Conservation (phyloP, 2,329 filamentous ascomycete species). For the Alternaria burnsii region DNA sequence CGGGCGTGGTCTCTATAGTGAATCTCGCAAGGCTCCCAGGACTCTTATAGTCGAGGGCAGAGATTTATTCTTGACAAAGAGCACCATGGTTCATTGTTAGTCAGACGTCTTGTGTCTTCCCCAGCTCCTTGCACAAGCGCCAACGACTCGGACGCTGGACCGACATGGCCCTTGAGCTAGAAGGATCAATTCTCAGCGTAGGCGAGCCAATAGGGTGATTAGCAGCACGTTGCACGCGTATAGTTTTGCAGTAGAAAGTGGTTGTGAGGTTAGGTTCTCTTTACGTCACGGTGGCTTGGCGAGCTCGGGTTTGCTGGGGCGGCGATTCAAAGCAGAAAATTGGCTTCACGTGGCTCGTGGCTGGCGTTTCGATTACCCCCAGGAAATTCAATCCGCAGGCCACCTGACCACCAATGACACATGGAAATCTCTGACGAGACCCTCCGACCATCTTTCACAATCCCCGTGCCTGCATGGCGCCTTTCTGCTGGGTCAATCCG, state of each 20-base stretch:
- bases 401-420: conserved; percentile 36
- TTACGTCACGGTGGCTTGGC: conserved; percentile 37
- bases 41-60: conserved; percentile 44
- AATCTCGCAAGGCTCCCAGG: conserved; percentile 13
- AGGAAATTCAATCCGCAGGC: conserved; percentile 22
- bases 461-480: conserved; percentile 34
- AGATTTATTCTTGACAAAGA: conserved; percentile 41
- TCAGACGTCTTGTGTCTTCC: conserved; percentile 38
- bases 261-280: conserved; percentile 28
- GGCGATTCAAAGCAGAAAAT: conserved; percentile 25
- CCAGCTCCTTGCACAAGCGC: conserved; percentile 36
- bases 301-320: conserved; percentile 13
- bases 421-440: conserved; percentile 39
- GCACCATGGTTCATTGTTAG: conserved; percentile 43
- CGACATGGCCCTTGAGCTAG: conserved; percentile 32
- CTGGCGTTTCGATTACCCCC: conserved; percentile 27
- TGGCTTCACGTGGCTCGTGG: conserved; percentile 25
- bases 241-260: conserved; percentile 32
- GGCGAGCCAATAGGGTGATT: conserved; percentile 23
- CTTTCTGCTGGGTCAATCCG: conserved; percentile 20
- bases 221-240: conserved; percentile 25
- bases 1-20: conserved; percentile 25
- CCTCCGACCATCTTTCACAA: conserved; percentile 30
- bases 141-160: conserved; percentile 36
- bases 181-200: conserved; percentile 31